Base-by-base conservation (phyloP, 306 rosid species). In the Acacia acuminata region DNA sequence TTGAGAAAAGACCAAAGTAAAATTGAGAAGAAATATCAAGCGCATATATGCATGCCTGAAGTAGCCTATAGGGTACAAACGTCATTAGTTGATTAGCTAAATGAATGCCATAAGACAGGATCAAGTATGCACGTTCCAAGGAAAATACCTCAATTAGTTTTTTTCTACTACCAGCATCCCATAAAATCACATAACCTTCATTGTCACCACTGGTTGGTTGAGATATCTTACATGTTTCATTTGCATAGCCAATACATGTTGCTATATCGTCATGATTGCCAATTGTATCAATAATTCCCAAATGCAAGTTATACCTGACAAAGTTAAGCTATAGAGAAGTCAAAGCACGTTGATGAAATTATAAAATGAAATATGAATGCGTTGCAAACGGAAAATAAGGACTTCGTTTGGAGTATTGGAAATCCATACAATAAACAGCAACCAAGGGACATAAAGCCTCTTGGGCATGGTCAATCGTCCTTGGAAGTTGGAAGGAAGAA, bases 221-320 rank as follows among this genome's bases (percentile, higher is more conserved):
- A 44, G 69, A 44, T 82, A 73, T 81, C 91, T 88, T 90, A 95
- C 98, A 67, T 30, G 93, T 92, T 86, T 85, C 94, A 82, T 83
- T 80, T n/a, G 96, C 92, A 27, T 27, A 27, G 27, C 27, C 27
- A 27, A 27, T 27, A 27, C 27, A 27, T 27, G 27, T 27, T 1
- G 27, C 90, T 10, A 89, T 85, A 79, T 96, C 98, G 75, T 88
- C 93, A 17, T 96, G 99, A 70, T 85, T 87, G 45, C 94, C 96
- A 75, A 92, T 38, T 42, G 82, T 74, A 76, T 88, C 93, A 77
- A 72, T 42, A 75, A 34, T 34, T 82, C 94, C 97, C 22, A 91
- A 90, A 88, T 91, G 83, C 87, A 96, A 90, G 84, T 93, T 90
- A 84, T 89, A 88, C 92, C 99, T 93, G 74, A 48, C 78, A 60